A percentile compares a stretch with the other conserved stretches of the same genome.
These are phyloP conservation scores for Protomyces lactucae-debilis DNA, from an alignment of 1,139 yeast species.

Conservation along the genomic window DNA sequence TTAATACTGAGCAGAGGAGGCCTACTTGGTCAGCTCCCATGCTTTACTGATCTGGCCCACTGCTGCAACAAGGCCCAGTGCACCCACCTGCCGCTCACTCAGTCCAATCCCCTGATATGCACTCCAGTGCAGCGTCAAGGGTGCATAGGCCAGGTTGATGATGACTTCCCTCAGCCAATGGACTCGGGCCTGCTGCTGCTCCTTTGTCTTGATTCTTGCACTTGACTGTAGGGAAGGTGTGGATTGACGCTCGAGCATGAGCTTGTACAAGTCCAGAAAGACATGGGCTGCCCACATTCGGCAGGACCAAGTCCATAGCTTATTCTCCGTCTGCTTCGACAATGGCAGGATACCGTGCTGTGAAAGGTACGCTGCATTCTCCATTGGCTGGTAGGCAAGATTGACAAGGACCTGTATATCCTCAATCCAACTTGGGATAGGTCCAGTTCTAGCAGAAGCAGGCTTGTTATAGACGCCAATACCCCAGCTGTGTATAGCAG, in stretches of 20 bases:
- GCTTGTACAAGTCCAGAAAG: conserved; percentile 39
- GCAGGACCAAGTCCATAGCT: conserved; percentile 43
- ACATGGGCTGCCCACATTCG: conserved; percentile 45
- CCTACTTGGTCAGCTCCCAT: conserved; percentile 19
- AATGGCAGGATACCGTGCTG: conserved; percentile 41
- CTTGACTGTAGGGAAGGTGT: background rate
- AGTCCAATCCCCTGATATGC: conserved; percentile 41
- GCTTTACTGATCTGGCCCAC: conserved; percentile 23
- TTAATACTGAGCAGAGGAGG: background rate
- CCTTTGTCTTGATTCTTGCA: conserved; percentile 27
- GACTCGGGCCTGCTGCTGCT: conserved; percentile 27
- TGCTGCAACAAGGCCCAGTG: conserved; percentile 42
- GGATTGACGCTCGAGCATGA: conserved; percentile 32
- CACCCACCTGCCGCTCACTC: conserved; percentile 38
- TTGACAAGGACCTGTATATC: conserved; percentile 42
- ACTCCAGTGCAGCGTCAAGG: conserved; percentile 46
- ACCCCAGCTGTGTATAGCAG: conserved; percentile 21
- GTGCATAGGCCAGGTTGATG: conserved; percentile 43
- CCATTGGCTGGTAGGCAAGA: conserved; percentile 42
- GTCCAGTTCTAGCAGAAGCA: conserved; percentile 32
- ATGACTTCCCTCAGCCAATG: conserved; percentile 36
- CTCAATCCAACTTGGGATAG: conserved; percentile 36
- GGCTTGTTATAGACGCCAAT: conserved; percentile 16
- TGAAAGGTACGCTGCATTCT: conserved; percentile 44
- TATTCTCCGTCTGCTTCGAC: conserved; percentile 34